Conservation (phyloP, 768 basidiomycete genomes). For the Termitomyces sp. region DNA sequence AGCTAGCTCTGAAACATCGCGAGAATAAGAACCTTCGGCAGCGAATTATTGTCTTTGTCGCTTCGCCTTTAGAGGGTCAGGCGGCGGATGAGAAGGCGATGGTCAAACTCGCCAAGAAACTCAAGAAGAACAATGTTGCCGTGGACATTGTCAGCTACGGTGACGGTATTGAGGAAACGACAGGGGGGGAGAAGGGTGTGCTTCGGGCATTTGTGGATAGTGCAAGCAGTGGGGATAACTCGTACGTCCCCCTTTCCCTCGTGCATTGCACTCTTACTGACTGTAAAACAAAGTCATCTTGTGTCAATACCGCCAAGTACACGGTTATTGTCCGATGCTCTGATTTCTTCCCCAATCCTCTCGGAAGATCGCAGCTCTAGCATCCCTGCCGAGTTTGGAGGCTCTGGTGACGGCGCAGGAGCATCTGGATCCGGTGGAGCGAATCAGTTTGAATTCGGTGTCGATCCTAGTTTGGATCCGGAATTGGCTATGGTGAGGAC, state of each 20-base stretch:
- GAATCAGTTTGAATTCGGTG: conserved; percentile 76
- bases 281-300: conserved; percentile 55
- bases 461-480: conserved; percentile 94
- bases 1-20: conserved; percentile 93
- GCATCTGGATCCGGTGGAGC: conserved; percentile 41
- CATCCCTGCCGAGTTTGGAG: conserved; percentile 59
- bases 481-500: conserved; percentile 87
- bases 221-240: conserved; percentile 78
- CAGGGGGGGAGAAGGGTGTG: conserved; percentile 56
- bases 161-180: conserved; percentile 71
- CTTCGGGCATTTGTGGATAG: conserved; percentile 81
- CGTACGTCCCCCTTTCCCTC: conserved; percentile 39
- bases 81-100: conserved; percentile 74
- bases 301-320: conserved; percentile 73
- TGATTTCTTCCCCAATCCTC: conserved; percentile 79
- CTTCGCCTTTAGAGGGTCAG: conserved; percentile 72
- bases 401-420: conserved; percentile 37
- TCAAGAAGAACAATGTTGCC: conserved; percentile 99
- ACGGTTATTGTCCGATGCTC: conserved; percentile 75
- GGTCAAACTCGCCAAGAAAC: conserved; percentile 88
- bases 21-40: conserved; percentile 99
- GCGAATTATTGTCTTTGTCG: conserved; percentile 91
- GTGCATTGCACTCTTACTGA: background rate
- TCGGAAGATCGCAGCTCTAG: conserved; percentile 66
- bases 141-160: conserved; percentile 90